Percentiles rank a stretch among this genome's conserved stretches.
Evolutionary conservation across 352 stramenopile species (phyloP).

Genomic region (Pythium aphanidermatum): DNA sequence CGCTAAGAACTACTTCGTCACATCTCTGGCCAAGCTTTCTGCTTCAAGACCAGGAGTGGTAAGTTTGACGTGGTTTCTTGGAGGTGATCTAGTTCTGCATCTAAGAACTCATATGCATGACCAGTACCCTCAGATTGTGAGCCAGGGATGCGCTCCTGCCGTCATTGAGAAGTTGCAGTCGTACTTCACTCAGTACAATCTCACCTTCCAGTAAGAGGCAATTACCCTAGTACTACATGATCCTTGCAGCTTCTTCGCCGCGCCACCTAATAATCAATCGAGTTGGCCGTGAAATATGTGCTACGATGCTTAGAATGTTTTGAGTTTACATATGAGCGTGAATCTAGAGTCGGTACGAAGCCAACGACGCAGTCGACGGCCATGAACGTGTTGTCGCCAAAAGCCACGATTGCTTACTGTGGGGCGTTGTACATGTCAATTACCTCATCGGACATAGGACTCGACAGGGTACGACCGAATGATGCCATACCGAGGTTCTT

Average conservation of each 20-base stretch:
- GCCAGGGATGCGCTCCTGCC: conserved; percentile 32
- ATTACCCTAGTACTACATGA: no score
- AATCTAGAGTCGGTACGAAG: conserved; percentile 31
- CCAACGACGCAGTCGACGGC: no score
- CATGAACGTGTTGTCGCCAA: conserved; percentile 14
- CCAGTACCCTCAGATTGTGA: conserved; percentile 47
- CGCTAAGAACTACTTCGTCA: conserved; percentile 52
- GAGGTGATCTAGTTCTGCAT: no score
- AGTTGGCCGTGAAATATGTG: no score
- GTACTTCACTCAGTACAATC: conserved; percentile 65
- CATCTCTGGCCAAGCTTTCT: conserved; percentile 66
- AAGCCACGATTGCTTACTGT: conserved; percentile 40
- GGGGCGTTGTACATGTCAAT: conserved; percentile 88
- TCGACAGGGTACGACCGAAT: conserved; percentile 75
- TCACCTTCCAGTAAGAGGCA: conserved; percentile 61
- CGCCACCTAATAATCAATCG: no score
- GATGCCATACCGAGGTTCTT: conserved; percentile 79
- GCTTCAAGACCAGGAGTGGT: conserved; percentile 60
- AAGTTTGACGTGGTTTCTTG: conserved; percentile 14
- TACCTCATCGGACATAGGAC: conserved; percentile 71
- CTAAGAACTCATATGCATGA: conserved; percentile 2
- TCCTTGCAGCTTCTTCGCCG: no score
- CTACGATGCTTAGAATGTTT: conserved; percentile 11
- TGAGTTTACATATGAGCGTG: conserved; percentile 21
- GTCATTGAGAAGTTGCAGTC: conserved; percentile 31